Evolutionary conservation across 139 green algal genomes (phyloP).

Genomic region (Volvox reticuliferus): DNA sequence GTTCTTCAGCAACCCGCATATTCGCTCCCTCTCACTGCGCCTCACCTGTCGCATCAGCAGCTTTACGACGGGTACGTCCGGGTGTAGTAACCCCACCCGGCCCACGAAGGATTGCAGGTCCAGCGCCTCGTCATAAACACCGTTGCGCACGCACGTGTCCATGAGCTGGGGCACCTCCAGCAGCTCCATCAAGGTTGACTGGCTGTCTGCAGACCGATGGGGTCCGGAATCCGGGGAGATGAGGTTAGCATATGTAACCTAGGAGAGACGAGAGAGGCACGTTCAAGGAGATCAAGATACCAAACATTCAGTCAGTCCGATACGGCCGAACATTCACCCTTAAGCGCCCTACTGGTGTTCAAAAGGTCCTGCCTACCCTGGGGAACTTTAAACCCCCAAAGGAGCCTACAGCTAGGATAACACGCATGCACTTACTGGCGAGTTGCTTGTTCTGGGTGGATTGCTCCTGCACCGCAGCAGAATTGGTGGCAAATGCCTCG

Average conservation of each 20-base stretch:
- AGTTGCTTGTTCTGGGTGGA: constrained; percentile 81
- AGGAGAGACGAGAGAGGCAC: background rate
- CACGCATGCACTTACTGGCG: constrained; percentile 54
- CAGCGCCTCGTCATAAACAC: constrained; percentile 97
- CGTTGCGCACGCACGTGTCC: constrained; percentile 95
- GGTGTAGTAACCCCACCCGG: constrained; percentile 80
- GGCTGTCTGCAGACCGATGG: constrained; percentile 64
- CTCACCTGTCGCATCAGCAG: constrained; percentile 77
- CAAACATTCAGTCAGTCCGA: too few species aligned
- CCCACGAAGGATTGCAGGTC: constrained; percentile 84
- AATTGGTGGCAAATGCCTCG: constrained; percentile 73
- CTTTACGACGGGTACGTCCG: constrained; percentile 80
- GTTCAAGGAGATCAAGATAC: too few species aligned
- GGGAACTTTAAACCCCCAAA: too few species aligned
- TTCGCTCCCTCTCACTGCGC: background rate
- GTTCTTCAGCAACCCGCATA: too few species aligned
- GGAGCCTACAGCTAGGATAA: too few species aligned
- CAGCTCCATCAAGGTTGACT: constrained; percentile 89
- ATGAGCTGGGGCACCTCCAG: constrained; percentile 97
- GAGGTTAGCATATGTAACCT: too few species aligned
- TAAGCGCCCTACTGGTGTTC: too few species aligned
- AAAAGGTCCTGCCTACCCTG: too few species aligned
- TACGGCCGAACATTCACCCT: too few species aligned
- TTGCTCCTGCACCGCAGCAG: constrained; percentile 62
- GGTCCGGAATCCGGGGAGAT: too few species aligned